Evolutionary conservation across 2,329 filamentous ascomycete genomes (phyloP), one percentile per base, ranked within the genome.

Genomic region (Colletotrichum sojae): DNA sequence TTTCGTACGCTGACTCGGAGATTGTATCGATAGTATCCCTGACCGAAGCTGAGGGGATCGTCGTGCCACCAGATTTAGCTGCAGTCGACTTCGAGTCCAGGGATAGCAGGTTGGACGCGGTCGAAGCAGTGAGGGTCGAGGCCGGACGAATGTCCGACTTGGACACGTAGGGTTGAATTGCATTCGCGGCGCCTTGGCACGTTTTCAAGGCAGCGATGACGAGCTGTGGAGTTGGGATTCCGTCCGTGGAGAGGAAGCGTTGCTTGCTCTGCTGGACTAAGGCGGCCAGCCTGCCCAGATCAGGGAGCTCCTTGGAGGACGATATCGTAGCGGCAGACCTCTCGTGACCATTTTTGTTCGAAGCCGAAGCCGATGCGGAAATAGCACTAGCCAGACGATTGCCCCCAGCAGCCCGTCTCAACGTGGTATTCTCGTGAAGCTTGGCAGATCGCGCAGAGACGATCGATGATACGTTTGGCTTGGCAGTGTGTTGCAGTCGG

Each of bases 1-100:
- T 87, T 45, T 86, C 83, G 78, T 93, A 92, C n/a, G 92, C 90
- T 8, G 87, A 80, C 58, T 86, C 77, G 22, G 89, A 90, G 64
- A 91, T 84, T 73, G 82, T 83, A 73, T 86, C 81, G 63, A 86
- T 79, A 27, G 85, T 82, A 53, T 84, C 81, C 69, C 79, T 79
- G 52, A 86, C 72, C n/a, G 69, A 64, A 43, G 55, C 61, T 40
- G 70, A 70, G 40, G 54, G 63, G 46, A 70, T 71, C 58, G 70
- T 60, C 60, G 54, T 39, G 61, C 62, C 59, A 58, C 63, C 53
- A 63, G 45, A 58, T 54, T 60, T 67, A 72, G 68, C n/a, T 70
- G 20, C 57, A 64, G 69, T 62, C 20, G 65, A 72, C 64, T 72
- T 64, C 18, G 67, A 72, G 59, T 81, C 80, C 40, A 81, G 69